These are phyloP conservation scores for Cunninghamia lanceolata DNA, from an alignment of 75 land plant species.

Conservation along the genomic window DNA sequence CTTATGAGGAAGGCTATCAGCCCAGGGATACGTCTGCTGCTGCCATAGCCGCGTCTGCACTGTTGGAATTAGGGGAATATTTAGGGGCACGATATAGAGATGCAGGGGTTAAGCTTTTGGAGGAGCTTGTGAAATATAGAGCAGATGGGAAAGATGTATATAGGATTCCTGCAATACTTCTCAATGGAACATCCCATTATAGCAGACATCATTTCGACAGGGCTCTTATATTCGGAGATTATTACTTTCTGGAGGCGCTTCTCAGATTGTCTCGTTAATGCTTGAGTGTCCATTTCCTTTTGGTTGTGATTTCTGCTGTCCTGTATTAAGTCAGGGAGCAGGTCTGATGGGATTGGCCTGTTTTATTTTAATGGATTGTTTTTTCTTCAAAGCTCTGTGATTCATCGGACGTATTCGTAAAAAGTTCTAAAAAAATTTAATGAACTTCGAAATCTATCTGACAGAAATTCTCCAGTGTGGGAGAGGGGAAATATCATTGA, in stretches of 20 bases:
- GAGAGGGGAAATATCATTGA: no score
- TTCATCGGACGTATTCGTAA: no score
- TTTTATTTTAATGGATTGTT: no score
- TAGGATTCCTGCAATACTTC: neutral
- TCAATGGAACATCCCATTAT: neutral
- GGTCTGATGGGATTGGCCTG: no score
- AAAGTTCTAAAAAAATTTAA: no score
- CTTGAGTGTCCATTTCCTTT: neutral
- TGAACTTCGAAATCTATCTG: no score
- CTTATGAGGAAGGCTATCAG: neutral
- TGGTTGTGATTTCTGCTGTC: no score
- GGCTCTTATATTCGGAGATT: neutral
- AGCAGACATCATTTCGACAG: neutral
- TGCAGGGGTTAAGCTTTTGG: neutral
- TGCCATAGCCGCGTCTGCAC: neutral
- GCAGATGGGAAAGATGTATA: neutral
- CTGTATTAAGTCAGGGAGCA: no score
- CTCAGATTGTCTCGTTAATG: neutral
- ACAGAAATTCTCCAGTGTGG: no score
- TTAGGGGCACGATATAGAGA: neutral
- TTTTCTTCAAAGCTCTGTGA: no score
- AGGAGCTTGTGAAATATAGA: neutral
- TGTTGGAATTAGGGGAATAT: neutral
- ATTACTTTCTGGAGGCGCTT: conserved; percentile 6
- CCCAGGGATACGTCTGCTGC: conserved; percentile 1